Conservation (phyloP, 306 rosid species). For the Potentilla sterilis region DNA sequence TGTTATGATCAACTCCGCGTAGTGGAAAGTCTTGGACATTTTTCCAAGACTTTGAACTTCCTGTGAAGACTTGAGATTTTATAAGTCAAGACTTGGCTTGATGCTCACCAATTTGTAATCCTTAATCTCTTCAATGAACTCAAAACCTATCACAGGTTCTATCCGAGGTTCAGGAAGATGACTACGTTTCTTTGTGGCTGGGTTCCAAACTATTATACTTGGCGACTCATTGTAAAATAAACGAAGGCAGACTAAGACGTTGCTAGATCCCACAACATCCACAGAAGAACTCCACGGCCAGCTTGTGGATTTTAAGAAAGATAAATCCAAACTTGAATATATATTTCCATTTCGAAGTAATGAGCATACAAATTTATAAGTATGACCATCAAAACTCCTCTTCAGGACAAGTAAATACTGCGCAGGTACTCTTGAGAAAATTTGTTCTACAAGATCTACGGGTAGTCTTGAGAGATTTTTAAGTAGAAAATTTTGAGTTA, state of each 20-base stretch:
- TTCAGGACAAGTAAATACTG: not conserved
- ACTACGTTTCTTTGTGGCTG: not conserved
- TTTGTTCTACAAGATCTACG: not conserved
- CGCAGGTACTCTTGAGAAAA: not conserved
- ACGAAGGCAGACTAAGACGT: not conserved
- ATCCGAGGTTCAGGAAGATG: not conserved
- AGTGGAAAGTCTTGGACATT: not conserved
- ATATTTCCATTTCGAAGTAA: too few species aligned
- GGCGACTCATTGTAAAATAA: not conserved
- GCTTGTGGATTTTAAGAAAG: not conserved
- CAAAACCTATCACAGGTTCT: not conserved
- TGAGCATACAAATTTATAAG: not conserved
- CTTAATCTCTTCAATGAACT: not conserved
- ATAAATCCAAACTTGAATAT: not conserved
- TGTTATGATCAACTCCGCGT: not conserved
- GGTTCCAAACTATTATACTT: not conserved
- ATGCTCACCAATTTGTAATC: not conserved
- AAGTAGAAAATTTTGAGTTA: not conserved
- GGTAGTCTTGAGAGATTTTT: not conserved
- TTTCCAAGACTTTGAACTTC: not conserved
- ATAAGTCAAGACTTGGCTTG: not conserved
- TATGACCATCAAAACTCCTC: not conserved
- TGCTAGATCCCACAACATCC: not conserved
- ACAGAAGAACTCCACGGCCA: not conserved
- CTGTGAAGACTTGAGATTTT: not conserved